Conservation (phyloP, 2,329 filamentous ascomycete species). For the Tolypocladium pustulatum region DNA sequence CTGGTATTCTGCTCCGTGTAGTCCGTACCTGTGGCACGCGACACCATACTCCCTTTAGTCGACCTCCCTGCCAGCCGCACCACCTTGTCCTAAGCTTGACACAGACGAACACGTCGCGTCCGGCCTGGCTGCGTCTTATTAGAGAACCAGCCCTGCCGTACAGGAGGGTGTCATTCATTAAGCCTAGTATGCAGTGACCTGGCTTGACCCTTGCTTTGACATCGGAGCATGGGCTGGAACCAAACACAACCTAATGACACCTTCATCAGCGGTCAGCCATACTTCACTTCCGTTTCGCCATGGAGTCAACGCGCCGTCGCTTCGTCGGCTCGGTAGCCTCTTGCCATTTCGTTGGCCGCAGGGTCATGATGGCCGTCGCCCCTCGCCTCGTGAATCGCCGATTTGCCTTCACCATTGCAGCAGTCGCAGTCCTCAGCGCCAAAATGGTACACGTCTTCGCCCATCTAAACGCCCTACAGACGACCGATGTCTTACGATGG, state of each 20-base stretch:
- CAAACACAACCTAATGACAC: background rate
- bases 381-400: conserved; percentile 5
- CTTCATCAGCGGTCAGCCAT: background rate
- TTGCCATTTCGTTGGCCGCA: background rate
- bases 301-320: background rate
- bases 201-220: background rate
- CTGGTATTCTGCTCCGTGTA: no score
- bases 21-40: background rate
- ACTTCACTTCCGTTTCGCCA: background rate
- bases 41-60: background rate
- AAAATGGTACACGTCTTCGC: conserved; percentile 13
- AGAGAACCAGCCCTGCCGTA: background rate
- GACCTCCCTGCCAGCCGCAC: background rate
- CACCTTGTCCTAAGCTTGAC: background rate
- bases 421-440: conserved; percentile 9
- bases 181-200: background rate
- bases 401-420: conserved; percentile 12
- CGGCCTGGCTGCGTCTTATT: background rate
- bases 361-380: background rate
- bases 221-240: background rate
- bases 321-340: background rate
- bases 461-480: conserved; percentile 9
- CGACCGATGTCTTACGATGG: conserved; percentile 9
- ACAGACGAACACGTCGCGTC: background rate
- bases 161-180: background rate